Percentiles rank a stretch among this genome's conserved stretches.
phyloP scores from a whole-genome alignment of 495 filamentous ascomycete genomes.

The Penicillium waksmanii region DNA sequence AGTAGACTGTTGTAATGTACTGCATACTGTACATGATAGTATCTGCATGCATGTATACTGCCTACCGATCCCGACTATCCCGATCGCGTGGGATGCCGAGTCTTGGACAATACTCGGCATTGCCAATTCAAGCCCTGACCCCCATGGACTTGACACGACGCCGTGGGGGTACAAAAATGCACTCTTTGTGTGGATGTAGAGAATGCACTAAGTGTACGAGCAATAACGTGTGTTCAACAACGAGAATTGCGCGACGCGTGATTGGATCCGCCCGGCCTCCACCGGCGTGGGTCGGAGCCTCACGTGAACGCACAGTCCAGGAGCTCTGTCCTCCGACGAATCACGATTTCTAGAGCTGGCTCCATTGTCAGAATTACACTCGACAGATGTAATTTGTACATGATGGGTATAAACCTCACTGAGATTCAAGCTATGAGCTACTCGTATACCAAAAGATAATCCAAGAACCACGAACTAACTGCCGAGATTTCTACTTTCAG shows the following conservation, averaged over 20 bases:
- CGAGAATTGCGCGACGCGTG: constrained; percentile 11
- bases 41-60: background rate
- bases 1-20: background rate
- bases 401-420: too few species aligned
- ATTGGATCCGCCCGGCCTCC: constrained; percentile 19
- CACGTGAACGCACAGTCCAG: constrained; percentile 26
- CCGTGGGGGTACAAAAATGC: background rate
- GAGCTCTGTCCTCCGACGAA: constrained; percentile 39
- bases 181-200: background rate
- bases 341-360: constrained; percentile 7
- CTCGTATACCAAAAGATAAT: too few species aligned
- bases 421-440: too few species aligned
- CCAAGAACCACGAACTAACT: background rate
- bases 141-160: background rate
- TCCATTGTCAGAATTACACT: constrained; percentile 2
- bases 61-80: background rate
- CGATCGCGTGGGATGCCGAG: constrained; percentile 7
- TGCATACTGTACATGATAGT: background rate
- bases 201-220: background rate
- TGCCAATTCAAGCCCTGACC: background rate
- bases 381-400: background rate
- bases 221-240: background rate
- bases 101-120: background rate
- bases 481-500: background rate
- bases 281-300: constrained; percentile 17